These are phyloP conservation scores for Arctium lappa DNA, from an alignment of 129 eudicot genomes.

Conservation along the genomic window DNA sequence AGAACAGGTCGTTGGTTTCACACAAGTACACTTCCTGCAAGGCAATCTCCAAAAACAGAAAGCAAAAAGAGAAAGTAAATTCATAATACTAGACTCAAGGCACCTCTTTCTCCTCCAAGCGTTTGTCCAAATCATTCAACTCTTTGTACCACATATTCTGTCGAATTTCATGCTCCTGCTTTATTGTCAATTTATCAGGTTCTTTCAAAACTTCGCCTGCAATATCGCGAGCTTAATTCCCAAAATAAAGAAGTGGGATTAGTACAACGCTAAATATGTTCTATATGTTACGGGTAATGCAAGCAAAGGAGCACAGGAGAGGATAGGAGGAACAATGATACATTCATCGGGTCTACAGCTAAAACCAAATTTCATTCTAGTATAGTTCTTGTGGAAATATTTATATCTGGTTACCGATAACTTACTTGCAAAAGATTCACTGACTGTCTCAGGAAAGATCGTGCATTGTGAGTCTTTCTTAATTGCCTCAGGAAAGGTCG, in stretches of 20 bases:
- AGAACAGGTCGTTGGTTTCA: not conserved
- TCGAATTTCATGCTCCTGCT: conserved; percentile 62
- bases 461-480: conserved; percentile 60
- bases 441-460: not conserved
- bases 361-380: not conserved
- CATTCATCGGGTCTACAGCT: not conserved
- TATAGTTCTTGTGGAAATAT: conserved; percentile 4
- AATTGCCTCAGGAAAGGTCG: conserved; percentile 16
- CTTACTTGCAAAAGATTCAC: conserved; percentile 27
- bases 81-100: conserved; percentile 14
- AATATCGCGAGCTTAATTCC: conserved; percentile 9
- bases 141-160: conserved; percentile 70
- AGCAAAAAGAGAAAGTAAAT: not conserved
- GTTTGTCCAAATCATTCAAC: conserved; percentile 58
- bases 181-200: conserved; percentile 28
- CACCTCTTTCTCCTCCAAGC: conserved; percentile 86
- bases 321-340: not conserved
- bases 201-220: conserved; percentile 4
- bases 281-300: not conserved
- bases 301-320: not conserved
- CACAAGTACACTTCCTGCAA: not conserved
- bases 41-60: not conserved
- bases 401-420: not conserved
- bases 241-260: not conserved
- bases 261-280: not conserved